Evolutionary conservation across 2,329 filamentous ascomycete species (phyloP), one percentile per base, ranked within the genome.

Genomic region (Aciculosporium take): DNA sequence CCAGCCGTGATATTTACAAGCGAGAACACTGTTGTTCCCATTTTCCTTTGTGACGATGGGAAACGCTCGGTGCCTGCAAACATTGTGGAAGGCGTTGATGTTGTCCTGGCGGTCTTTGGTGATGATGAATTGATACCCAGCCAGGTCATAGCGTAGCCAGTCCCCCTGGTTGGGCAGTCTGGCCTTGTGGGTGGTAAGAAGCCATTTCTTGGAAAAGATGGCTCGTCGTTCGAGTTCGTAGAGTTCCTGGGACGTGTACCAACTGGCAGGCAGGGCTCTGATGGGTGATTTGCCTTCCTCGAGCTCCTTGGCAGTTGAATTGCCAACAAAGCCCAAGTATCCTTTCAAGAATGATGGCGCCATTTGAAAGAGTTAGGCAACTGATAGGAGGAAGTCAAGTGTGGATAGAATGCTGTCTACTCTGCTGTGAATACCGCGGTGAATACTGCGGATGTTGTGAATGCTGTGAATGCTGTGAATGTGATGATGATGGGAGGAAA

Each of bases 1-100:
- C 74, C 75, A 79, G 32, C 73, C 74, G 50, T 79, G 74, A 49
- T 79, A 79, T 44, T 69, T 69, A 61, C 75, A 79, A 0, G 68
- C 63, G 29, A 79, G 64, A 28, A 78, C 66, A 47, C 58, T 64
- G 37, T 65, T 65, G 32, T 63, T 64, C 3, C 75, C 75, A 8
- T 64, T 56, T 3, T 69, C 63, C 33, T 66, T 63, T 4, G 61
- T 64, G 7, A 76, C 71, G 7, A 79, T 66, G 0, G 73, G 71
- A 50, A 71, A 79, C 18, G 75, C 75, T 6, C 75, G 64, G 53
- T 79, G 75, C 2, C 75, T 61, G 56, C 76, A 79, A 28, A 78
- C 63, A 50, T 79, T 79, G 58, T 79, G 75, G 53, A 79, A 78
- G 13, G 66, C 74, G 43, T 73, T 69, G 55, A 77, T 67, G 5